Percentiles rank a stretch among this genome's conserved stretches.
Conservation (phyloP, 2,329 filamentous ascomycete species). For the Blumeriella jaapii region DNA sequence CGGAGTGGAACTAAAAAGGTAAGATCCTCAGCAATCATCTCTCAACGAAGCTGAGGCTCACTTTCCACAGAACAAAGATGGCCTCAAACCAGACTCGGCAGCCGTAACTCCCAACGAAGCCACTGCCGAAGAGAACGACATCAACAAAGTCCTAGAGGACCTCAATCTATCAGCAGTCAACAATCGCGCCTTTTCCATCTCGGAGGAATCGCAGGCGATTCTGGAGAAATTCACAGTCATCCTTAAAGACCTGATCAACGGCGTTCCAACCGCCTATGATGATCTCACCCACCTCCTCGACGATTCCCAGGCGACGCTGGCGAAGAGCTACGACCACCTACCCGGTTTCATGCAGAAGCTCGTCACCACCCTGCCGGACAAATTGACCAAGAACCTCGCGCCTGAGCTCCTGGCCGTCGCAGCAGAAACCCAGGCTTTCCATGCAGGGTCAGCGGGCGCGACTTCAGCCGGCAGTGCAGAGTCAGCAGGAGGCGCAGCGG, state of each 20-base stretch:
- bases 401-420: conserved; percentile 76
- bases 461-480: background rate
- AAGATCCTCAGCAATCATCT: conserved; percentile 1
- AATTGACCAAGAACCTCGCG: conserved; percentile 62
- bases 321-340: conserved; percentile 51
- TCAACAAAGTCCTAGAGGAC: conserved; percentile 68
- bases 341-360: conserved; percentile 75
- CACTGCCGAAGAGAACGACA: conserved; percentile 52
- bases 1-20: conserved; percentile 21
- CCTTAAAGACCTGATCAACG: conserved; percentile 84
- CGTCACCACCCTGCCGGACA: conserved; percentile 72
- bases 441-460: conserved; percentile 29
- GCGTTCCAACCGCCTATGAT: conserved; percentile 83
- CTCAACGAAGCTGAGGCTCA: conserved; percentile 11
- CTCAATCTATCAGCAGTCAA: conserved; percentile 76
- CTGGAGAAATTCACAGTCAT: conserved; percentile 78
- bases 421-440: conserved; percentile 50
- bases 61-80: conserved; percentile 29
- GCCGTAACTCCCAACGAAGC: conserved; percentile 29
- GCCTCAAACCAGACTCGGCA: conserved; percentile 30
- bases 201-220: conserved; percentile 72
- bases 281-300: conserved; percentile 61
- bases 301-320: conserved; percentile 49
- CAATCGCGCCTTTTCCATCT: conserved; percentile 75
- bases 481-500: conserved; percentile 27